phyloP scores from a whole-genome alignment of 1,284 basidiomycete genomes.

The Violaceomyces palustris region DNA sequence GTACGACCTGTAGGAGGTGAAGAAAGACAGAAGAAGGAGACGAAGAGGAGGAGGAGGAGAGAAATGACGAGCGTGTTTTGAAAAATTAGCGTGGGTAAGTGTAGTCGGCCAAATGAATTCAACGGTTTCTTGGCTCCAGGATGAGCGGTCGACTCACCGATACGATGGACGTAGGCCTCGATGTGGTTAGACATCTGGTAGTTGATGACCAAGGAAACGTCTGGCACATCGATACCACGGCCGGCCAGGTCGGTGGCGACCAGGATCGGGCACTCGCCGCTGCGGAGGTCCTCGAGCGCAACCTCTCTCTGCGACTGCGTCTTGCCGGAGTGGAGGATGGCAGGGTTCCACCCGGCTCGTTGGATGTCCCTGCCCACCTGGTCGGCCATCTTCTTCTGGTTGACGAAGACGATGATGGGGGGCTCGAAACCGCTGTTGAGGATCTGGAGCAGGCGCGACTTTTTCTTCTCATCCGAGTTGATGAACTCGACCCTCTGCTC shows the following conservation, averaged over 20 bases:
- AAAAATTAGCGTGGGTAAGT: too few species aligned
- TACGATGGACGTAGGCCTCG: constrained; percentile 94
- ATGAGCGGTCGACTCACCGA: too few species aligned
- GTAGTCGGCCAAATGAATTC: too few species aligned
- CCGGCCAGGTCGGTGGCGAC: constrained; percentile 97
- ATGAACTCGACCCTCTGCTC: constrained; percentile 95
- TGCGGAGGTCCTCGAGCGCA: constrained; percentile 75
- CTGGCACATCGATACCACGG: constrained; percentile 95
- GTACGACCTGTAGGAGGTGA: too few species aligned
- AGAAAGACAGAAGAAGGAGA: too few species aligned
- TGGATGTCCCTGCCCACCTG: constrained; percentile 87
- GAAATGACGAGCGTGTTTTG: too few species aligned
- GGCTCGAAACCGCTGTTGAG: constrained; percentile 77
- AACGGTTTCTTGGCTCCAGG: too few species aligned
- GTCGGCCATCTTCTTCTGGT: constrained; percentile 97
- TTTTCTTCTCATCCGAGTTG: constrained; percentile 86
- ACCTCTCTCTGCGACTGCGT: constrained; percentile 95
- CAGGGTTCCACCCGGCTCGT: constrained; percentile 76
- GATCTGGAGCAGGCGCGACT: constrained; percentile 81
- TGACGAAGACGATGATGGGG: constrained; percentile 98
- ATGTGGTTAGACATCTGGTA: constrained; percentile 95
- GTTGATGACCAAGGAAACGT: constrained; percentile 92
- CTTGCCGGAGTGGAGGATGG: constrained; percentile 92
- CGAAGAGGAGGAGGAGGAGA: too few species aligned
- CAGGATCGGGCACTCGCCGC: constrained; percentile 72